These are phyloP conservation scores for Blastobotrys capitulatus DNA, from an alignment of 1,139 yeast genomes.

Conservation along the genomic window DNA sequence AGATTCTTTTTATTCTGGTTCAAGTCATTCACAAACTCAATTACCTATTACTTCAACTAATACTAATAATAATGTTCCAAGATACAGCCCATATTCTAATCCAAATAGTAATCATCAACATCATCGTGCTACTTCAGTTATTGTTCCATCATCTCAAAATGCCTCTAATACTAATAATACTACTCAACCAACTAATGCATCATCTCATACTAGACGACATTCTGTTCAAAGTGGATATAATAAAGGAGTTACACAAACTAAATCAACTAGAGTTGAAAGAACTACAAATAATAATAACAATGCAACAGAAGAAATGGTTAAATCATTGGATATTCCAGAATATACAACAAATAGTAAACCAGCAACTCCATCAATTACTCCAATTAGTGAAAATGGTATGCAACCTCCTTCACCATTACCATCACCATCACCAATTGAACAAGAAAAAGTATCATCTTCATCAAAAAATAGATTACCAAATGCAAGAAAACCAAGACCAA, in stretches of 20 bases:
- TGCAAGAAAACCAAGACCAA: constrained; percentile 36
- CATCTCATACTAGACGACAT: constrained; percentile 25
- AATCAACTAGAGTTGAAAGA: not conserved
- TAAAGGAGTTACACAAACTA: constrained; percentile 20
- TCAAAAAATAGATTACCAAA: constrained; percentile 23
- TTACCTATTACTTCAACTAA: not conserved
- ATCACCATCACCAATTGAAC: constrained; percentile 2
- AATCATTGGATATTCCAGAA: constrained; percentile 22
- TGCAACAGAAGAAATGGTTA: constrained; percentile 21
- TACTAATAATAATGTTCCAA: not conserved
- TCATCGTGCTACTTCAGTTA: constrained; percentile 14
- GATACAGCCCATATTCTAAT: constrained; percentile 7
- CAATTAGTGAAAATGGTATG: constrained; percentile 11
- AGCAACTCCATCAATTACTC: constrained; percentile 7
- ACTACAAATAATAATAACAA: not conserved
- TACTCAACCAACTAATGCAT: constrained; percentile 5
- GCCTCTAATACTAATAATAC: not conserved
- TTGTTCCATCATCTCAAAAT: constrained; percentile 5
- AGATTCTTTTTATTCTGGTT: constrained; percentile 7
- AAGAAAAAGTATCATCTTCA: constrained; percentile 1
- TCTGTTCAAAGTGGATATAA: constrained; percentile 27
- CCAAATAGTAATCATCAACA: constrained; percentile 7
- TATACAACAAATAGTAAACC: constrained; percentile 16
- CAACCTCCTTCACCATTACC: constrained; percentile 6
- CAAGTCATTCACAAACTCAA: constrained; percentile 6